Conservation (phyloP, 257 asterid species). For the Eustoma russellianum region DNA sequence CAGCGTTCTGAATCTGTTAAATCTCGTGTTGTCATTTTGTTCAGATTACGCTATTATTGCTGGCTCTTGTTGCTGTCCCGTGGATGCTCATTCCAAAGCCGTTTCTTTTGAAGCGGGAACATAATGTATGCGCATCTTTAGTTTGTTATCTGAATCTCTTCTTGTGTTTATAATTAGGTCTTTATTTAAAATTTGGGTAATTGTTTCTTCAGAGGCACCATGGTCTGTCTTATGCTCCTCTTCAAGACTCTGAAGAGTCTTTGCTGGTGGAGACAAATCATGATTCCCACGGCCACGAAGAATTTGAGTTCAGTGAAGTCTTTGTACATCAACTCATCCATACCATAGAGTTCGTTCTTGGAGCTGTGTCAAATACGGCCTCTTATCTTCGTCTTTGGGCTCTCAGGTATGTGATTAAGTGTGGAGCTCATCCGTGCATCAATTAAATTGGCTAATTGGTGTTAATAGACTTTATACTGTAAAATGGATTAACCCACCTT, state of each 20-base stretch:
- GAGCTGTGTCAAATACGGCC: slow-evolving; percentile 99
- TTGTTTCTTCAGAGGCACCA: slow-evolving; percentile 72
- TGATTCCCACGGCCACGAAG: slow-evolving; percentile 80
- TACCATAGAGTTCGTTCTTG: slow-evolving; percentile 97
- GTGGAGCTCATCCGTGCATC: neutral
- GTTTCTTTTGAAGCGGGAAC: slow-evolving; percentile 68
- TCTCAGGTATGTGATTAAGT: slow-evolving; percentile 52
- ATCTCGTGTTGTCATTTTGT: slow-evolving; percentile 11
- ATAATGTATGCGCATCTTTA: slow-evolving; percentile 39
- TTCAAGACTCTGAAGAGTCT: slow-evolving; percentile 71
- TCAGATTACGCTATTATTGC: slow-evolving; percentile 63
- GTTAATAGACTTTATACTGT: neutral
- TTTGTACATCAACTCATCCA: slow-evolving; percentile 96
- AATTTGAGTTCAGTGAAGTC: slow-evolving; percentile 92
- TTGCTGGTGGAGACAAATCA: slow-evolving; percentile 60
- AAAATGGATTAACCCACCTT: neutral
- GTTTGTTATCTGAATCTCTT: neutral
- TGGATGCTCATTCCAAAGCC: slow-evolving; percentile 99
- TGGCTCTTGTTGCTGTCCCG: slow-evolving; percentile 84
- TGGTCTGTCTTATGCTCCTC: slow-evolving; percentile 63
- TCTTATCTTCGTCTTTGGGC: slow-evolving; percentile 99
- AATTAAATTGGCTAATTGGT: too few species aligned
- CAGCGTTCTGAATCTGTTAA: slow-evolving; percentile 3
- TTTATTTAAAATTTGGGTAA: slow-evolving; percentile 4
- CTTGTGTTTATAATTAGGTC: slow-evolving; percentile 3